phyloP scores from a whole-genome alignment of 305 asterid species.

The Fraxinus ornus region DNA sequence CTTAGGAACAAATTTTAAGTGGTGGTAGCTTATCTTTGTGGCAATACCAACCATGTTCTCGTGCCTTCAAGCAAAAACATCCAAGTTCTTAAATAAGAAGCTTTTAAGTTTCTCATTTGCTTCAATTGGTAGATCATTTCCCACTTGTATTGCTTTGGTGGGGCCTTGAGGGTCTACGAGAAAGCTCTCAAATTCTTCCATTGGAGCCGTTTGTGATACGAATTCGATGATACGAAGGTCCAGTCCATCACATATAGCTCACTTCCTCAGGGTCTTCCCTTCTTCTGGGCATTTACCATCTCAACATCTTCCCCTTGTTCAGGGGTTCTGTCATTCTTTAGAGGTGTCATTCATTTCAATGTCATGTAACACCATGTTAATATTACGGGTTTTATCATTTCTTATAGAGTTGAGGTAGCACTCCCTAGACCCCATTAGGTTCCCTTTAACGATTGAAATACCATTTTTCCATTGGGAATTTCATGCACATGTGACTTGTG shows the following conservation, averaged over 20 bases:
- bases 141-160: neutral
- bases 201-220: neutral
- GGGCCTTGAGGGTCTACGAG: neutral
- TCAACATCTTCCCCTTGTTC: neutral
- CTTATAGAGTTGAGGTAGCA: neutral
- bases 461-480: neutral
- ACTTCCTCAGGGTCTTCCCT: neutral
- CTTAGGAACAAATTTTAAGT: too few relatives aligned
- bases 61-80: too few relatives aligned
- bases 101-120: too few relatives aligned
- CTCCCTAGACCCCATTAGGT: neutral
- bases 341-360: neutral
- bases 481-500: too few relatives aligned
- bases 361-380: neutral
- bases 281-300: neutral
- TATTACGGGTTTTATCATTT: neutral
- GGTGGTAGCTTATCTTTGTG: neutral
- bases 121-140: too few relatives aligned
- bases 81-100: too few relatives aligned
- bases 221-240: neutral
- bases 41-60: too few relatives aligned
- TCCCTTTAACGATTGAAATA: too few relatives aligned
- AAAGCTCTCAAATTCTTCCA: neutral
- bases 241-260: neutral
- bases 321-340: too few relatives aligned